These are phyloP conservation scores for Aspergillus arachidicola DNA, from an alignment of 2,329 filamentous ascomycete species.

Conservation along the genomic window DNA sequence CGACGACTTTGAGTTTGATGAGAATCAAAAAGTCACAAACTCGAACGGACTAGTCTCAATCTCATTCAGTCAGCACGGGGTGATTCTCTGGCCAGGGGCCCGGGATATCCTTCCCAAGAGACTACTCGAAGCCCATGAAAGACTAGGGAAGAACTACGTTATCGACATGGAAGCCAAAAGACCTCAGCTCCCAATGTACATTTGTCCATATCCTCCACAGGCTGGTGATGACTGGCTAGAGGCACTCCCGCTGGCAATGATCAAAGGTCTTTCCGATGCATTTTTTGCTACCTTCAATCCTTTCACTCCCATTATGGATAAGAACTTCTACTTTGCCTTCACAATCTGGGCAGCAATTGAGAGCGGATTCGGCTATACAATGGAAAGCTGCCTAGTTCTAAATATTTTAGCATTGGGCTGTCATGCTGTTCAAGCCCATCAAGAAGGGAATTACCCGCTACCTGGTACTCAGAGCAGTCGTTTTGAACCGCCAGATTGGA, in stretches of 20 bases:
- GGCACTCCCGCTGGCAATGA: constrained; percentile 49
- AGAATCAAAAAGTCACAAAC: constrained; percentile 31
- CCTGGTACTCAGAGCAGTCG: constrained; percentile 38
- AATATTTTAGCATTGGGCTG: constrained; percentile 56
- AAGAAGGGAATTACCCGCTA: constrained; percentile 52
- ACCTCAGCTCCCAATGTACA: constrained; percentile 46
- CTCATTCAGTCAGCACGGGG: constrained; percentile 56
- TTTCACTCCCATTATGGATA: constrained; percentile 56
- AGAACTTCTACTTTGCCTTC: constrained; percentile 54
- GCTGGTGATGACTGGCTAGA: constrained; percentile 49
- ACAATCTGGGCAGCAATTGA: constrained; percentile 54
- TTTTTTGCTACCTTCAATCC: constrained; percentile 60
- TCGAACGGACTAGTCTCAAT: constrained; percentile 41
- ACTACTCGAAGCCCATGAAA: constrained; percentile 40
- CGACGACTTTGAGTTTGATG: constrained; percentile 34
- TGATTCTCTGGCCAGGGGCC: constrained; percentile 53
- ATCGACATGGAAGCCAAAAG: constrained; percentile 53
- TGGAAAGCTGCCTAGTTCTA: constrained; percentile 56
- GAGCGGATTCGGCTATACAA: constrained; percentile 54
- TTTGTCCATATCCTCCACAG: constrained; percentile 39
- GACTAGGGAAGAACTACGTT: constrained; percentile 52
- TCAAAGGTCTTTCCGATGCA: constrained; percentile 56
- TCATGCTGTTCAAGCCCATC: constrained; percentile 52
- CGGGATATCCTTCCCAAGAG: constrained; percentile 46
- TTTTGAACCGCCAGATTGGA: constrained; percentile 43